Percentiles rank a stretch among this genome's conserved stretches.
Evolutionary conservation across 2,329 filamentous ascomycete species (phyloP).

Genomic region (Albophoma yamanashiensis): DNA sequence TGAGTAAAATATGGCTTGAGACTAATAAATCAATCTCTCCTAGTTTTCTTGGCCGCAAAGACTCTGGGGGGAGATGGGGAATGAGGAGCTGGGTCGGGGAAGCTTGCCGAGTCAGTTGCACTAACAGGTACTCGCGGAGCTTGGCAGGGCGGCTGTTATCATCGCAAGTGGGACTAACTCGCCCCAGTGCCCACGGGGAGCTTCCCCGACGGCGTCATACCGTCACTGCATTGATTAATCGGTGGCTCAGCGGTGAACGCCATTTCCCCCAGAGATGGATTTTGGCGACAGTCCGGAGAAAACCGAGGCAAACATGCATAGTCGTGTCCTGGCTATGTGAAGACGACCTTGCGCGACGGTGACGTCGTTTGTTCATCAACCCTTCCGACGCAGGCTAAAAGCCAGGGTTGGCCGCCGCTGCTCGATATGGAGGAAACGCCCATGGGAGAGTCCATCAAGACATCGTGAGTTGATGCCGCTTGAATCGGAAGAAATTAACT

Average conservation of each 20-base stretch:
- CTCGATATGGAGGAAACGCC: slow-evolving; percentile 20
- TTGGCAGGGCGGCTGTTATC: not conserved
- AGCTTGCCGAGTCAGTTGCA: not conserved
- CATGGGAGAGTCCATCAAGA: slow-evolving; percentile 23
- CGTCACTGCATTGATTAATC: not conserved
- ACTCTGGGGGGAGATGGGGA: not conserved
- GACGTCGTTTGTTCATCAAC: not conserved
- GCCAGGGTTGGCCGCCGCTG: not conserved
- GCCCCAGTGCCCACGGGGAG: not conserved
- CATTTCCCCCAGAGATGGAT: not conserved
- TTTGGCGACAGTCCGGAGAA: not conserved
- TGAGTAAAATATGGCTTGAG: not conserved
- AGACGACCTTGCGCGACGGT: not conserved
- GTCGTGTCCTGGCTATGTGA: not conserved
- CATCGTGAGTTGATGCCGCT: slow-evolving; percentile 17
- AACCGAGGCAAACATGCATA: too few species aligned
- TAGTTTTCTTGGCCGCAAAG: not conserved
- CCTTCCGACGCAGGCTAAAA: not conserved
- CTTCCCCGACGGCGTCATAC: not conserved
- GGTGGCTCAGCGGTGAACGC: not conserved
- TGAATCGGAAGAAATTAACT: not conserved
- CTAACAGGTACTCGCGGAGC: not conserved
- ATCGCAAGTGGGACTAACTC: not conserved
- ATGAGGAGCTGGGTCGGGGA: not conserved
- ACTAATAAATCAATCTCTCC: not conserved